phyloP scores from a whole-genome alignment of 345 rosid species.

The Psidium friedrichsthalianum region DNA sequence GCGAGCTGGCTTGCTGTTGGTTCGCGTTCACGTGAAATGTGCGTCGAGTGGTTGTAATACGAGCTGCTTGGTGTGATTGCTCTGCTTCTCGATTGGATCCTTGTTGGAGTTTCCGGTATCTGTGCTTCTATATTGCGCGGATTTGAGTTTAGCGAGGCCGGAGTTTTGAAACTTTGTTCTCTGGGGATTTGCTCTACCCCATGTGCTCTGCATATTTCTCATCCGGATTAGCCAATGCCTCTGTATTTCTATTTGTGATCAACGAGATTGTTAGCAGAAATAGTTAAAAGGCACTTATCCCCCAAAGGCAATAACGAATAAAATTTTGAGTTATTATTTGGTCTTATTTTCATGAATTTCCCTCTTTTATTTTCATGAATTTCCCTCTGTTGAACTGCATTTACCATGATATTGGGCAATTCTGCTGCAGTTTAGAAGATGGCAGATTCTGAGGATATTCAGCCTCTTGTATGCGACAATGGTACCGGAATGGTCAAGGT shows the following conservation, averaged over 20 bases:
- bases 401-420: background rate
- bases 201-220: background rate
- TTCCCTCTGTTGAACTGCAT: background rate
- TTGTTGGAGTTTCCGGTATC: background rate
- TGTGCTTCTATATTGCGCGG: background rate
- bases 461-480: conserved; percentile 63
- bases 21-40: background rate
- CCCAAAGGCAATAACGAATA: background rate
- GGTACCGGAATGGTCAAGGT: conserved; percentile 73
- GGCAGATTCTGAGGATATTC: conserved; percentile 49
- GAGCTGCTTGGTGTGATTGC: background rate
- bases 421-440: conserved; percentile 27
- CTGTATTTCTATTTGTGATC: background rate
- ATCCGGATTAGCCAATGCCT: background rate
- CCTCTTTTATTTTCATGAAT: background rate
- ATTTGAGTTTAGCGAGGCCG: background rate
- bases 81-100: background rate
- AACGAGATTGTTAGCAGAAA: background rate
- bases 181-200: background rate
- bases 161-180: background rate
- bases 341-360: background rate
- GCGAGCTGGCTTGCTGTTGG: background rate
- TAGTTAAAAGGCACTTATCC: background rate
- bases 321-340: background rate
- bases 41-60: background rate